Conservation (phyloP, 2,329 filamentous ascomycete genomes). For the Venturia nashicola region DNA sequence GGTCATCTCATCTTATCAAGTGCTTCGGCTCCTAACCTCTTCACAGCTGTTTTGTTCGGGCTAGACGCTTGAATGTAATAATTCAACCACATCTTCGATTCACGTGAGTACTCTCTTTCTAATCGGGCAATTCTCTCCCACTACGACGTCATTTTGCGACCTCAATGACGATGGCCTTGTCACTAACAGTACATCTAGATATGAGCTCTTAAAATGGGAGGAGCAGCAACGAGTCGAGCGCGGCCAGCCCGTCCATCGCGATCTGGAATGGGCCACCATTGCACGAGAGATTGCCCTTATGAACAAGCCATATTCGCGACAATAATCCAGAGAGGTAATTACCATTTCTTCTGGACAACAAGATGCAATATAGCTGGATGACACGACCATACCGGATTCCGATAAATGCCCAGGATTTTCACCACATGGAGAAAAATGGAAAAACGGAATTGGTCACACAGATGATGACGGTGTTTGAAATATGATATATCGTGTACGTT, state of each 20-base stretch:
- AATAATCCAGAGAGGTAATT: constrained; percentile 12
- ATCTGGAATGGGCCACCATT: constrained; percentile 85
- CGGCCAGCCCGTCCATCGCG: constrained; percentile 48
- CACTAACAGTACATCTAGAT: constrained; percentile 23
- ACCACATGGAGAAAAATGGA: not conserved
- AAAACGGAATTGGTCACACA: not conserved
- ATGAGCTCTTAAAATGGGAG: constrained; percentile 94
- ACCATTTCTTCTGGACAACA: not conserved
- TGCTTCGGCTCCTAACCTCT: constrained; percentile 11
- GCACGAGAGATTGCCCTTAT: constrained; percentile 84
- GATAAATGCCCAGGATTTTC: not conserved
- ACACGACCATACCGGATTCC: not conserved
- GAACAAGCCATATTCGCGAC: constrained; percentile 85
- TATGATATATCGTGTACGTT: not conserved
- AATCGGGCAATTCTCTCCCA: not conserved
- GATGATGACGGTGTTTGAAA: not conserved
- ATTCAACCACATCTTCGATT: constrained; percentile 95
- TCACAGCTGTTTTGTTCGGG: constrained; percentile 72
- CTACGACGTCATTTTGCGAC: not conserved
- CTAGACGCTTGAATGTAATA: constrained; percentile 87
- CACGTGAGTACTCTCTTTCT: constrained; percentile 39
- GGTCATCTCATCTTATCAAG: constrained; percentile 18
- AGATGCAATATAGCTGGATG: not conserved
- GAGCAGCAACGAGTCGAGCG: constrained; percentile 54
- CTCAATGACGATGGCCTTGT: not conserved